Evolutionary conservation across 208 protist genomes (phyloP).

Genomic region (Naegleria lovaniensis): DNA sequence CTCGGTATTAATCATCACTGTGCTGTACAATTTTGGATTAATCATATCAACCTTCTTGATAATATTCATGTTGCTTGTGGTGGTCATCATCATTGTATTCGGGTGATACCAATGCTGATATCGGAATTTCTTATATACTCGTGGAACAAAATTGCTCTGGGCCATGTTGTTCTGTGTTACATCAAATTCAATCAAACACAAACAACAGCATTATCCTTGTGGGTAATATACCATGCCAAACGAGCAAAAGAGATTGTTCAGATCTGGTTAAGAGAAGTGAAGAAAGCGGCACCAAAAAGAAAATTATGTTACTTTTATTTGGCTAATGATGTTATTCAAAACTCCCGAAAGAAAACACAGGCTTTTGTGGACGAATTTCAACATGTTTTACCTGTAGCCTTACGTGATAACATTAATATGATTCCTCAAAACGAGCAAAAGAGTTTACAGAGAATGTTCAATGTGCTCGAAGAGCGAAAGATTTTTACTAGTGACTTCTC

Average conservation of each 20-base stretch:
- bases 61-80: too few relatives aligned
- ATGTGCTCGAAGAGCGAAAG: neutral
- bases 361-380: conserved; percentile 46
- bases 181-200: neutral
- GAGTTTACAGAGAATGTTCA: neutral
- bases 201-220: conserved; percentile 34
- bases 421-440: neutral
- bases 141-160: too few relatives aligned
- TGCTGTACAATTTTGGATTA: too few relatives aligned
- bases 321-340: conserved; percentile 49
- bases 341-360: conserved; percentile 40
- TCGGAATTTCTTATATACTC: too few relatives aligned
- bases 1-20: too few relatives aligned
- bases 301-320: conserved; percentile 46
- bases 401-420: neutral
- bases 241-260: conserved; percentile 31
- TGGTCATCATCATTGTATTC: too few relatives aligned
- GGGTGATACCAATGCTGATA: too few relatives aligned
- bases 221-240: conserved; percentile 45
- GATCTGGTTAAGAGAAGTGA: conserved; percentile 35
- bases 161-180: too few relatives aligned
- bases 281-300: conserved; percentile 33
- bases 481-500: neutral
- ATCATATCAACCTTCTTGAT: too few relatives aligned
- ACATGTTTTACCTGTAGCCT: conserved; percentile 13